A percentile compares a stretch with the other conserved stretches of the same genome.
These are phyloP conservation scores for Holtermanniella nyarrowii DNA, from an alignment of 768 basidiomycete species.

Conservation along the genomic window DNA sequence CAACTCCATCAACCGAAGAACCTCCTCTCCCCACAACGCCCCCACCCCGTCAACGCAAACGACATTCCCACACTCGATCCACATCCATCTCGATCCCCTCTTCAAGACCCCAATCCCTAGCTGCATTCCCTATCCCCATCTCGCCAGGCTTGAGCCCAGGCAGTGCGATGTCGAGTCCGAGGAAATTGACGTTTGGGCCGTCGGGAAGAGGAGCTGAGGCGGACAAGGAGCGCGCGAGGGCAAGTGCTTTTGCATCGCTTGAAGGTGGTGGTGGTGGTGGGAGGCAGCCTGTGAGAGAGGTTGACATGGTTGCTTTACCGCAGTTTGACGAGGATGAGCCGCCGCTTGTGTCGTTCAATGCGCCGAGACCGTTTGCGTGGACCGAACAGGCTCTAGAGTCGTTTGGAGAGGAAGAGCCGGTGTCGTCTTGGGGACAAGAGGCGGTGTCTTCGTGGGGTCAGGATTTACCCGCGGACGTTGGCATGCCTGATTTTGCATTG, in stretches of 20 bases:
- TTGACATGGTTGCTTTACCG: neutral
- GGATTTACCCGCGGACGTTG: no score
- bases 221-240: conserved; percentile 14
- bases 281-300: neutral
- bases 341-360: no score
- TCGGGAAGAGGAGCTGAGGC: conserved; percentile 30
- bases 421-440: no score
- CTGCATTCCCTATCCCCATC: conserved; percentile 16
- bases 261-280: neutral
- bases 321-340: neutral
- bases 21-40: conserved; percentile 14
- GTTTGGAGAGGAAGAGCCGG: no score
- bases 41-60: conserved; percentile 19
- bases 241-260: neutral
- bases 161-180: neutral
- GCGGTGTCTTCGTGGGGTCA: no score
- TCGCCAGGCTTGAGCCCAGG: conserved; percentile 17
- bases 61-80: conserved; percentile 32
- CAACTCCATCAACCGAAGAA: conserved; percentile 17
- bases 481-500: no score
- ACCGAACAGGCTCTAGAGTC: no score
- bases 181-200: conserved; percentile 30
- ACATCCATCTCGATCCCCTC: conserved; percentile 22
- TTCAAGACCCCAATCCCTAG: conserved; percentile 20
- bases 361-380: no score